phyloP scores from a whole-genome alignment of 2,329 filamentous ascomycete species.

The Nemania sp. region DNA sequence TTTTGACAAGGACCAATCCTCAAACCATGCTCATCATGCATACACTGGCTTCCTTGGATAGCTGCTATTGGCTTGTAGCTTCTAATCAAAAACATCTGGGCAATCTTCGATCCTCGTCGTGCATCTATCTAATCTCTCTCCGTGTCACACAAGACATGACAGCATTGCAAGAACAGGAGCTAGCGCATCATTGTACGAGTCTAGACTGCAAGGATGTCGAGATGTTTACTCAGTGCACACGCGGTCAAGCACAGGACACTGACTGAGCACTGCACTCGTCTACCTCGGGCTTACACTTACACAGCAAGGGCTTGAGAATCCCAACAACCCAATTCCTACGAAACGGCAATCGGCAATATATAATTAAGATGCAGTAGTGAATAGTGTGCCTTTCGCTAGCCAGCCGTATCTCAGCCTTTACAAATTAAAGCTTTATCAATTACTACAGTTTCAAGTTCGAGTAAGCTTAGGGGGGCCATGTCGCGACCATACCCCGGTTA shows the following conservation, averaged over 20 bases:
- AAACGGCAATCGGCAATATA: too few relatives aligned
- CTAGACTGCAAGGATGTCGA: background rate
- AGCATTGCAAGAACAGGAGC: background rate
- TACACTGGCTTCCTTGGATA: slow-evolving; percentile 2
- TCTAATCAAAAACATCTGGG: slow-evolving; percentile 5
- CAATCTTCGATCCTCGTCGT: slow-evolving; percentile 10
- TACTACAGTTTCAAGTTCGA: background rate
- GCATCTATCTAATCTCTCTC: slow-evolving; percentile 11
- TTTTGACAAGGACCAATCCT: slow-evolving; percentile 17
- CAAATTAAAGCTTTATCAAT: too few relatives aligned
- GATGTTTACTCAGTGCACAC: too few relatives aligned
- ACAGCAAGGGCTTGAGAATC: too few relatives aligned
- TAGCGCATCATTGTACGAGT: background rate
- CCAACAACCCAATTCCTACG: too few relatives aligned
- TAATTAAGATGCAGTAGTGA: too few relatives aligned
- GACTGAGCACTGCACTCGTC: too few relatives aligned
- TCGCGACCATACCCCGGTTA: slow-evolving; percentile 34
- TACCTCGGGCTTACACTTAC: too few relatives aligned
- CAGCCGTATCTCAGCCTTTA: too few relatives aligned
- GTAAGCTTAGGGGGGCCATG: slow-evolving; percentile 4
- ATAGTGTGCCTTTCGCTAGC: too few relatives aligned
- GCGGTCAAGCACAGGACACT: too few relatives aligned
- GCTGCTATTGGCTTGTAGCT: slow-evolving; percentile 16
- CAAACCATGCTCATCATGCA: slow-evolving; percentile 14
- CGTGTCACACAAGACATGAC: slow-evolving; percentile 7